These are phyloP conservation scores for Diversispora eburnea DNA, from an alignment of 192 early-diverging fungal genomes.

Conservation along the genomic window DNA sequence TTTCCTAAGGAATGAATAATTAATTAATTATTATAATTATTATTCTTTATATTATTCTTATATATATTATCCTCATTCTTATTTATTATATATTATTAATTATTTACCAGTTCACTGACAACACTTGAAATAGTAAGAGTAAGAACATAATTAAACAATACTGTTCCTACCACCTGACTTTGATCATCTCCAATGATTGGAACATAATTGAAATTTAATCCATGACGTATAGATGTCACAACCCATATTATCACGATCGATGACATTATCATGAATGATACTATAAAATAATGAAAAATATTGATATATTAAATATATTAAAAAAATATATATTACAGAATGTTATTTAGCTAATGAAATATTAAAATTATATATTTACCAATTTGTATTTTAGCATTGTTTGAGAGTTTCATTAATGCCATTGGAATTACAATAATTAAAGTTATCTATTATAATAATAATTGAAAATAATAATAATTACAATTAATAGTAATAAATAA, in stretches of 20 bases:
- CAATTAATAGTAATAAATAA: too few relatives aligned
- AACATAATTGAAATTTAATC: constrained; percentile 43
- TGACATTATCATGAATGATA: constrained; percentile 51
- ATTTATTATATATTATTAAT: not conserved
- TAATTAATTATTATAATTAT: too few relatives aligned
- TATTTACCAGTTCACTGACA: constrained; percentile 55
- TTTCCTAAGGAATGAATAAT: constrained; percentile 26
- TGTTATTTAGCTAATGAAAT: too few relatives aligned
- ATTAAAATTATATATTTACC: not conserved
- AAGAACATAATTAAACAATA: constrained; percentile 70
- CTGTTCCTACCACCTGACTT: constrained; percentile 56
- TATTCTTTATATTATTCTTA: not conserved
- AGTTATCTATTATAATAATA: not conserved
- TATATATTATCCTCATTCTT: too few relatives aligned
- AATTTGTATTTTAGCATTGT: not conserved
- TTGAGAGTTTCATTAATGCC: not conserved
- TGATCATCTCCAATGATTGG: constrained; percentile 50
- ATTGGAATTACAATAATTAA: not conserved
- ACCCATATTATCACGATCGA: constrained; percentile 54
- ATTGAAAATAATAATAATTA: too few relatives aligned
- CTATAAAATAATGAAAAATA: constrained; percentile 31
- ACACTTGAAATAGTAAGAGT: constrained; percentile 64
- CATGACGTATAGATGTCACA: constrained; percentile 50
- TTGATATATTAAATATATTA: not conserved
- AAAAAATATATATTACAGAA: too few relatives aligned